Percentiles rank a stretch among this genome's conserved stretches.
phyloP scores from a whole-genome alignment of 176 grass and related monocot genomes.

The Triticum turgidum region DNA sequence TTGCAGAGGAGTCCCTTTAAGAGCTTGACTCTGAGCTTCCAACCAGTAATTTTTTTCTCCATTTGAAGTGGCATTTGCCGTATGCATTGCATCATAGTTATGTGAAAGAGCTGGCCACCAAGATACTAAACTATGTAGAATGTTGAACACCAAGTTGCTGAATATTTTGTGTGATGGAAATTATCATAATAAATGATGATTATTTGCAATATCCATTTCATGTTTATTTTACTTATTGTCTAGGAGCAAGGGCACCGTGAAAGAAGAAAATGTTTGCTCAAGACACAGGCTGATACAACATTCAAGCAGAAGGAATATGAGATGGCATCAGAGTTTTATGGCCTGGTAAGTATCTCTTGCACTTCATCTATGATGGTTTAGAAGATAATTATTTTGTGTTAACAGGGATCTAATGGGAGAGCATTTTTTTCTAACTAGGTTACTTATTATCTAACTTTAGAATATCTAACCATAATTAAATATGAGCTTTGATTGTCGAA shows the following conservation, averaged over 20 bases:
- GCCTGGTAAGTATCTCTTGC: conserved; percentile 15
- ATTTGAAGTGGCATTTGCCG: neutral
- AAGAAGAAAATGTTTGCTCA: neutral
- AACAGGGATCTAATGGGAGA: neutral
- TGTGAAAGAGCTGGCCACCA: neutral
- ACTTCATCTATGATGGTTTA: neutral
- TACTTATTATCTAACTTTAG: neutral
- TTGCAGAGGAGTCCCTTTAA: neutral
- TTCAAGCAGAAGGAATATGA: conserved; percentile 28
- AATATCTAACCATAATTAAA: neutral
- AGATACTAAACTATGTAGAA: neutral
- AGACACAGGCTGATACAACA: neutral
- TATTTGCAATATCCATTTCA: neutral
- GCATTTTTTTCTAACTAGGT: neutral
- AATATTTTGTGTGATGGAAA: neutral
- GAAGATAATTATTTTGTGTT: neutral
- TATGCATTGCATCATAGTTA: neutral
- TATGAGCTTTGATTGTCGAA: neutral
- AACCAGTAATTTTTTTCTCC: neutral
- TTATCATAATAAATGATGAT: neutral
- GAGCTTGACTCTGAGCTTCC: neutral
- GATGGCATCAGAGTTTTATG: neutral
- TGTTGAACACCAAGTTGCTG: neutral
- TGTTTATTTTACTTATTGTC: neutral
- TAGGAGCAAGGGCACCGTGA: neutral